phyloP scores from a whole-genome alignment of 2,329 filamentous ascomycete genomes.

The Fusarium sp. region DNA sequence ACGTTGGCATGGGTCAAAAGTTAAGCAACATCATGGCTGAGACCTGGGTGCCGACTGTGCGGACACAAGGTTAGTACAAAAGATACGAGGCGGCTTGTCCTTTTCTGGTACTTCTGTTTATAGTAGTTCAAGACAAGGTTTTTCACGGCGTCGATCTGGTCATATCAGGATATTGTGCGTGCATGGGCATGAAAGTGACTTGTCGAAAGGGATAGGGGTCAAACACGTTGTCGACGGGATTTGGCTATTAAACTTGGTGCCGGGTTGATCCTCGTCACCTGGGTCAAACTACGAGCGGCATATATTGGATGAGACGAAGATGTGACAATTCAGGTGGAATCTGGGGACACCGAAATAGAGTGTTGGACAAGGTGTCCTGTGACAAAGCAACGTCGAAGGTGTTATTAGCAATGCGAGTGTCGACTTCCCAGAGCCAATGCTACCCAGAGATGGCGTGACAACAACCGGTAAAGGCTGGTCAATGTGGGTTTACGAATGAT shows the following conservation, averaged over 20 bases:
- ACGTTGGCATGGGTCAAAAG: constrained; percentile 2
- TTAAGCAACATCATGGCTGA: constrained; percentile 22
- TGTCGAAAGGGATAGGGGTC: background rate
- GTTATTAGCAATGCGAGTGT: too few species aligned
- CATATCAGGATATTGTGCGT: background rate
- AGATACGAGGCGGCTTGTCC: constrained; percentile 9
- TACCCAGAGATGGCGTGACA: background rate
- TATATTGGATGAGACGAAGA: constrained; percentile 20
- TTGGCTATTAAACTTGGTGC: constrained; percentile 16
- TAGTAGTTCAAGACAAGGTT: constrained; percentile 12
- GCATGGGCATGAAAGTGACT: constrained; percentile 1
- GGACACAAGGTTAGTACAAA: constrained; percentile 10
- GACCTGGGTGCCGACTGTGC: constrained; percentile 8
- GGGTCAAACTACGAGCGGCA: constrained; percentile 4
- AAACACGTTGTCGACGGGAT: constrained; percentile 8
- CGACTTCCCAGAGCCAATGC: too few species aligned
- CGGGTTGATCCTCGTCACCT: constrained; percentile 17
- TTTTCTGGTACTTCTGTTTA: constrained; percentile 12
- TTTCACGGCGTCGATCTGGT: constrained; percentile 4
- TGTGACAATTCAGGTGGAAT: constrained; percentile 16
- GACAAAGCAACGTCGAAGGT: too few species aligned
- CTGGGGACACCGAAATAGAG: constrained; percentile 7
- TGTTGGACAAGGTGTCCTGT: background rate
- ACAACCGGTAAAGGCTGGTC: background rate
- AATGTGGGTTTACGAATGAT: background rate